Base-by-base conservation (phyloP, 2,329 filamentous ascomycete species). In the Fusarium pseudonygamai region DNA sequence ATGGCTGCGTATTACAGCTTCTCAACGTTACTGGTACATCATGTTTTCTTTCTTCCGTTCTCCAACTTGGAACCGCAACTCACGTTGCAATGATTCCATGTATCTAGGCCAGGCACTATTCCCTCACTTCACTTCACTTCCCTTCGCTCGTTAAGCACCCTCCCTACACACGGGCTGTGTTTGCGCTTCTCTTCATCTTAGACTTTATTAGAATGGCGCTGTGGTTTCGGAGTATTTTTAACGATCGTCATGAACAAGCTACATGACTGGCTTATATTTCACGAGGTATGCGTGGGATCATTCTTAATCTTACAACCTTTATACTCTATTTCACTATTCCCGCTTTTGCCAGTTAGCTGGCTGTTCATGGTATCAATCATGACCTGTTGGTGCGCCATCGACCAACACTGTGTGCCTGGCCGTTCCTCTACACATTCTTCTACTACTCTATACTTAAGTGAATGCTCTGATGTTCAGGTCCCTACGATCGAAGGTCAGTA, bases 241-340 rank as follows among this genome's bases (percentile, higher is more conserved):
- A 79, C 71, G 76, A 79, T 67, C 71, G 61, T 76, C 71, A 80
- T 67, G 79, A 80, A 63, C 69, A 77, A 71, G 70, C 72, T 75
- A 73, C 73, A 79, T 78, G 72, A 67, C 65, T 72, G 79, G 79
- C 77, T 75, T 77, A 78, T 79, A 79, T 75, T 78, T 77, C 78
- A 80, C 77, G 77, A 79, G 76, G 77, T 79, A 80, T 79, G 78
- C 78, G 78, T 80, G 79, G 50, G 75, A 79, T 73, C 56, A 72
- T 78, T 75, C 69, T 76, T 78, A 72, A 67, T 78, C 67, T 72
- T 68, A 67, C 49, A 53, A 69, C 46, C 37, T 71, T 64, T 62
- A 67, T 39, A 68, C 58, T 61, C 61, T 57, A 40, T 40, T 36
- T 65, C 52, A 65, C 55, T 36, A 43, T 56, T 37, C 53, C 59